phyloP scores from a whole-genome alignment of 306 rosid genomes.

The Acacia crassicarpa region DNA sequence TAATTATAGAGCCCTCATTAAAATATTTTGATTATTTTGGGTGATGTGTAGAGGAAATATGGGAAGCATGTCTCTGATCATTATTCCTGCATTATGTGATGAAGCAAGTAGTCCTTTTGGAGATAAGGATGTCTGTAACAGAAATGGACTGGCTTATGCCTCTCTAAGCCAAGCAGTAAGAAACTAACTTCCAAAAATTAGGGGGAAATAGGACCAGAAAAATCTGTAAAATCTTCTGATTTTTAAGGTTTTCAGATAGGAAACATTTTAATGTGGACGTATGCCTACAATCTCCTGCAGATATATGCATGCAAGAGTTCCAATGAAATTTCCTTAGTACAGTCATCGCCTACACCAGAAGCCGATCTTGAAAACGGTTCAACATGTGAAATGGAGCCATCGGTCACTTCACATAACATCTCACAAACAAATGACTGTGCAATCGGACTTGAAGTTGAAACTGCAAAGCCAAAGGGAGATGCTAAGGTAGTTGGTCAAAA shows the following conservation, averaged over 20 bases:
- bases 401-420: neutral
- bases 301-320: conserved; percentile 28
- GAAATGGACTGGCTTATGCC: conserved; percentile 34
- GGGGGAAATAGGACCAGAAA: neutral
- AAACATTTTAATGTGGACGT: conserved; percentile 35
- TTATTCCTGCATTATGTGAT: conserved; percentile 33
- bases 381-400: neutral
- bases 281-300: conserved; percentile 38
- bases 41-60: conserved; percentile 33
- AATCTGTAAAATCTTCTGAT: neutral
- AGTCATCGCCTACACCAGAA: conserved; percentile 13
- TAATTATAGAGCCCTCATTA: neutral
- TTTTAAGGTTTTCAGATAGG: conserved; percentile 29
- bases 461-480: neutral
- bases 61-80: conserved; percentile 32
- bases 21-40: neutral
- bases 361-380: conserved; percentile 18
- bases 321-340: conserved; percentile 11
- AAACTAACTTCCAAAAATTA: neutral
- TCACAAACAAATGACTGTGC: neutral
- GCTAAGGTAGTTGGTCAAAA: neutral
- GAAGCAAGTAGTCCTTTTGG: conserved; percentile 38
- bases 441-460: neutral
- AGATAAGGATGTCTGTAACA: conserved; percentile 24
- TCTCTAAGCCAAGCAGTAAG: conserved; percentile 39